Evolutionary conservation across 2,329 filamentous ascomycete species (phyloP), one percentile per base, ranked within the genome.

Genomic region (Arthrobotrys iridis): DNA sequence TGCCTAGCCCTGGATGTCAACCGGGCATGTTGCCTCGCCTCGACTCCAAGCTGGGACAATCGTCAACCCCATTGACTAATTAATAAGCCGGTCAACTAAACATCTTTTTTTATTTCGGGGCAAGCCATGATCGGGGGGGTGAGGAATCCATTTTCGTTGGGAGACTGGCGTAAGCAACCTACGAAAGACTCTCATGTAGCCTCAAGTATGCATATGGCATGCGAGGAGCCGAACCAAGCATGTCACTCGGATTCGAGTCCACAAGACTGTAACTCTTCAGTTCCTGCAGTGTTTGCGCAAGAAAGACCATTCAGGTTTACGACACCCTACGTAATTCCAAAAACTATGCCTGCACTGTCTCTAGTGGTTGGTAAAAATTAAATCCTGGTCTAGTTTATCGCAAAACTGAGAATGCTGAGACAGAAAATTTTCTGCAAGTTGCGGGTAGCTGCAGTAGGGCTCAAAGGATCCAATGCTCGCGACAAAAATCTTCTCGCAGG

Each of bases 361-460:
- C 4, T 4, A 24, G 45, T 48, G n/a, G n/a, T 35, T 33, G 5
- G 13, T 2, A 46, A 26, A 62, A 24, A 13, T 11, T 48, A 11
- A 4, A 24, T n/a, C n/a, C n/a, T n/a, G n/a, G n/a, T n/a, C n/a
- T n/a, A n/a, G n/a, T 20, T 48, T 48, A 62, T 62, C 37, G 41
- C 37, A 45, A 45, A 62, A 10, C 18, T 33, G 37, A 62, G 41
- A 62, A 46, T 37, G 28, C 3, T 33, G 28, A 55, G 50, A 55
- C 50, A 35, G n/a, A n/a, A 24, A 30, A 43, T 68, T 46, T 57
- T 30, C 58, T 57, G 66, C 58, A 71, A 20, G 43, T 58, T 37
- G 58, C 66, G 66, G 66, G 66, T 71, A 70, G 65, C 15, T 70
- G 55, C 65, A 70, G 65, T 45, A 71, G 20, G 66, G 66, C 66